Percentiles rank a stretch among this genome's conserved stretches.
Evolutionary conservation across 306 rosid genomes (phyloP).

Genomic region (Begonia loranthoides): DNA sequence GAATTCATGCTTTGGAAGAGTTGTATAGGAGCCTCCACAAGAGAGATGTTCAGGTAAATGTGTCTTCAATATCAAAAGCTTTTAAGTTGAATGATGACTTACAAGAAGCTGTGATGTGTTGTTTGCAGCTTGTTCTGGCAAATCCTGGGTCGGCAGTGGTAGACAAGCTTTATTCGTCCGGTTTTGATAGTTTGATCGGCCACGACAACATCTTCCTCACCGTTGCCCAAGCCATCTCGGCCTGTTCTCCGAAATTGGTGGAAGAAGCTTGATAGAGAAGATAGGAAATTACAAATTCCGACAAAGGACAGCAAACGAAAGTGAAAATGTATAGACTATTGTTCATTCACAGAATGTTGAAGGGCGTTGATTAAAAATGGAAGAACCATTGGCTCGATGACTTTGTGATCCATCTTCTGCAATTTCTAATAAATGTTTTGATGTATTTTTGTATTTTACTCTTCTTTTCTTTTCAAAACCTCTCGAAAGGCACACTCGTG

Average conservation of each 20-base stretch:
- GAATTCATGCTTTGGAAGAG: constrained; percentile 91
- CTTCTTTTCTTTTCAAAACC: no score
- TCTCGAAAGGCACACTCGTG: no score
- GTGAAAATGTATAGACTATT: no score
- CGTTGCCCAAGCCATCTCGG: constrained; percentile 66
- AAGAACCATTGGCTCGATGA: no score
- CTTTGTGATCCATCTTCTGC: no score
- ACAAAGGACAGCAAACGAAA: no score
- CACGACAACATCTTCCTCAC: constrained; percentile 71
- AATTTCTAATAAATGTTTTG: no score
- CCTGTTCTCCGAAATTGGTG: constrained; percentile 52
- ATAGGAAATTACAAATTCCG: no score
- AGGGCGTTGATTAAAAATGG: no score
- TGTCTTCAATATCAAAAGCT: not conserved
- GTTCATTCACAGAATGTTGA: no score
- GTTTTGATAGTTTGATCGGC: constrained; percentile 40
- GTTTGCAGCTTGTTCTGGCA: constrained; percentile 68
- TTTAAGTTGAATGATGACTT: not conserved
- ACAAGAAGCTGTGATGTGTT: not conserved
- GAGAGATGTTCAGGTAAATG: constrained; percentile 53
- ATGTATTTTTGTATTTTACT: no score
- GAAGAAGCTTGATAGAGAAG: constrained; percentile 25
- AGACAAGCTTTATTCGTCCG: constrained; percentile 60
- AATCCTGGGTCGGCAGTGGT: constrained; percentile 78
- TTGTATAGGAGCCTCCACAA: constrained; percentile 56